A percentile compares a stretch with the other conserved stretches of the same genome.
phyloP scores from a whole-genome alignment of 495 filamentous ascomycete genomes.

The Sordaria brevicollis region DNA sequence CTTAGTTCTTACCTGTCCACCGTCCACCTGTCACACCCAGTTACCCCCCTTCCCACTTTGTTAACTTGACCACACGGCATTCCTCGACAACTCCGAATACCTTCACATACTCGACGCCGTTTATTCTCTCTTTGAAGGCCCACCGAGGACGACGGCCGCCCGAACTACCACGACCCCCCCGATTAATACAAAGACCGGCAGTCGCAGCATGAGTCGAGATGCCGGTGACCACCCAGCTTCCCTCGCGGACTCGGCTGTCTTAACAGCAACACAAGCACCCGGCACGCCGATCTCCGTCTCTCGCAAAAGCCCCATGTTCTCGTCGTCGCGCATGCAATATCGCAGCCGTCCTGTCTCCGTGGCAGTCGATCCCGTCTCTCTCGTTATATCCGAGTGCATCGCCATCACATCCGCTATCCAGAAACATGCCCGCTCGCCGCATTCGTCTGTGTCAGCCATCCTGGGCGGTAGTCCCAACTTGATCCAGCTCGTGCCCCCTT shows the following conservation, averaged over 20 bases:
- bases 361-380: constrained; percentile 84
- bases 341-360: constrained; percentile 51
- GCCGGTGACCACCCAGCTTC: constrained; percentile 17
- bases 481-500: constrained; percentile 35
- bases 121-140: not conserved
- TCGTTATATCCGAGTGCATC: constrained; percentile 98
- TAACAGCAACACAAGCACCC: constrained; percentile 8
- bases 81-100: not conserved
- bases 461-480: constrained; percentile 65
- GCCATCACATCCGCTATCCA: constrained; percentile 96
- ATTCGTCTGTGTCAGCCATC: constrained; percentile 94
- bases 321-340: constrained; percentile 35
- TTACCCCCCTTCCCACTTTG: not conserved
- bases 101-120: not conserved
- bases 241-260: constrained; percentile 26
- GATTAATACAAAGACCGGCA: not conserved
- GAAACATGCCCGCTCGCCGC: constrained; percentile 92
- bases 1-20: not conserved
- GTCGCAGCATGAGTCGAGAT: constrained; percentile 35
- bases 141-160: not conserved
- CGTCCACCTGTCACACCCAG: not conserved
- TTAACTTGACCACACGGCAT: not conserved
- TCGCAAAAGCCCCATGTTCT: constrained; percentile 10
- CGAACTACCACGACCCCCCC: not conserved
- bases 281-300: constrained; percentile 6